Base-by-base conservation (phyloP, 805 yeast genomes). In the Yarrowia sp. region DNA sequence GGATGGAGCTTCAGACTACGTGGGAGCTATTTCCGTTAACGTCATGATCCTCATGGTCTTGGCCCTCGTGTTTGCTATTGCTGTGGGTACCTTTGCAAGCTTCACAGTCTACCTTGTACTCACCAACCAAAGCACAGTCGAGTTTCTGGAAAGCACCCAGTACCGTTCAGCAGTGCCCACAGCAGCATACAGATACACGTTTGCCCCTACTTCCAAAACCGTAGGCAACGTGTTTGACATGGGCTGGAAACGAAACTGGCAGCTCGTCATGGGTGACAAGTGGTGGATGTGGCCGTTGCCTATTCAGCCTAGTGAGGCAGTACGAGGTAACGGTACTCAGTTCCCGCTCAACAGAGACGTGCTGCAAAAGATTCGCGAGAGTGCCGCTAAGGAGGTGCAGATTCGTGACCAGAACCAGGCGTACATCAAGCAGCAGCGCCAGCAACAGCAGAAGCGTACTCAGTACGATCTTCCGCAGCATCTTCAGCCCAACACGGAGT, bases 221-320 rank as follows among this genome's bases (percentile, higher is more conserved):
- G 68, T 80, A 7, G 91, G 88, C 1, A 90, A 93, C 74, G 78
- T 90, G 4, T 95, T 86, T 75, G 90, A 92, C 74, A 72, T 93
- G 42, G 97, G 98, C 0, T 68, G 71, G 53, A 71, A 51, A 36
- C 72, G 74, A 7, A 95, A 95, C 73, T 86, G 92, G 89, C 67
- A 72, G 17, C 77, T 81, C 6, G 83, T 90, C 1, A 88, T 93
- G 96, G 99, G 99, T 0, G 67, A 74, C 1, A 74, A 77, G 1
- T 81, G 85, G 83, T 53, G 67, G 8, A 85, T 86, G 67, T 92
- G 97, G 97, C 55, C 87, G 8, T 72, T 92, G 1, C 98, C 98
- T 0, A 67, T 82, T 33, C 64, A 43, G 51, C 64, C 64, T 33
- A 43, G 51, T 13, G 51, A 43, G 10, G 51, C 33, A 10, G 41